phyloP scores from a whole-genome alignment of 2,329 filamentous ascomycete species.

The Grosmannia huntii region DNA sequence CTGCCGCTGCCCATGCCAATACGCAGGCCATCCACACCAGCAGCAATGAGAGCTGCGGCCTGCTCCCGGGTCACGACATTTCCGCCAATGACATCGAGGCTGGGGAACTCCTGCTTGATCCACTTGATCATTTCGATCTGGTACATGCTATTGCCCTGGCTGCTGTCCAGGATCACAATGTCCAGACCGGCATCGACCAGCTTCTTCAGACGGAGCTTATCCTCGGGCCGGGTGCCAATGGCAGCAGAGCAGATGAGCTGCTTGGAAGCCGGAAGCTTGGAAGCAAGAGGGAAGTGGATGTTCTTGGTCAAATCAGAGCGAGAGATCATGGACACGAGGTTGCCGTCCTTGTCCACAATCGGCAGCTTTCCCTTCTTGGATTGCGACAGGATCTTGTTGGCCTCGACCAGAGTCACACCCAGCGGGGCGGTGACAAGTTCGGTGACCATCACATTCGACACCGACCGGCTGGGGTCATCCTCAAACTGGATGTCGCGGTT shows the following conservation, averaged over 20 bases:
- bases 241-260: slow-evolving; percentile 92
- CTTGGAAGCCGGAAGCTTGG: slow-evolving; percentile 93
- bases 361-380: slow-evolving; percentile 99
- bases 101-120: slow-evolving; percentile 76
- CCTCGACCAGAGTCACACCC: slow-evolving; percentile 74
- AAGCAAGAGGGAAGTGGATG: slow-evolving; percentile 88
- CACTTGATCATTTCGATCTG: slow-evolving; percentile 98
- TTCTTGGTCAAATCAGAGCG: slow-evolving; percentile 98
- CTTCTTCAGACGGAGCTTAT: slow-evolving; percentile 74
- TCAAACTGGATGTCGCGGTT: slow-evolving; percentile 98
- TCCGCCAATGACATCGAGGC: slow-evolving; percentile 88
- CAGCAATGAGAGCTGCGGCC: slow-evolving; percentile 81
- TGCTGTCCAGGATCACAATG: slow-evolving; percentile 89
- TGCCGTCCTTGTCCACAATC: slow-evolving; percentile 71
- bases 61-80: slow-evolving; percentile 98
- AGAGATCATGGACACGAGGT: slow-evolving; percentile 84
- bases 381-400: slow-evolving; percentile 83
- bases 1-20: slow-evolving; percentile 98
- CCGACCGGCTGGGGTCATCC: slow-evolving; percentile 54
- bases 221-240: slow-evolving; percentile 88
- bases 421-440: slow-evolving; percentile 79
- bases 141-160: slow-evolving; percentile 97
- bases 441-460: slow-evolving; percentile 93
- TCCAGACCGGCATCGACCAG: slow-evolving; percentile 92
- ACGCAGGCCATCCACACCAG: slow-evolving; percentile 88